Conservation (phyloP, 345 rosid genomes). For the Eutrema japonicum region DNA sequence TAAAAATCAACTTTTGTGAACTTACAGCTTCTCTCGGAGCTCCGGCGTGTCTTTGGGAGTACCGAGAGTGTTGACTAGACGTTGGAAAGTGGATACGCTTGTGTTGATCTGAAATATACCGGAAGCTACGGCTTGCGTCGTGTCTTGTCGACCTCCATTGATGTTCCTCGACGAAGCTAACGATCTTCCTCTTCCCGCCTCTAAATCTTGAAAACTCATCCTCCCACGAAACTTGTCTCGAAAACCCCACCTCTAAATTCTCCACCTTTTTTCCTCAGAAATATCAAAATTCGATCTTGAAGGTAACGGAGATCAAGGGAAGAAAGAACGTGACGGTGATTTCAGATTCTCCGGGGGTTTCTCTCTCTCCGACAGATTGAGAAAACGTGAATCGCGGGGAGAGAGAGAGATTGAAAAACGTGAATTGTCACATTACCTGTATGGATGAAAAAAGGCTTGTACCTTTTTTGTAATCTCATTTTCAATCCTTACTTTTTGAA, state of each 20-base stretch:
- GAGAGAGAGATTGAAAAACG: constrained; percentile 21
- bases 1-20: not conserved
- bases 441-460: constrained; percentile 21
- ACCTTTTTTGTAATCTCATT: not conserved
- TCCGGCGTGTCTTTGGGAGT: constrained; percentile 96
- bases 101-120: constrained; percentile 97
- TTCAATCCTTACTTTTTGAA: constrained; percentile 1
- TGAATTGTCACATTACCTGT: constrained; percentile 40
- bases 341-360: not conserved
- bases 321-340: constrained; percentile 18
- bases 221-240: constrained; percentile 30
- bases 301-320: constrained; percentile 19
- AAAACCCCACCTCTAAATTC: constrained; percentile 31
- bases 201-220: constrained; percentile 98
- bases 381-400: constrained; percentile 38
- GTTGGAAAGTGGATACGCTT: constrained; percentile 77
- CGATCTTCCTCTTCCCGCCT: constrained; percentile 62
- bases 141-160: constrained; percentile 66
- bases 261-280: not conserved
- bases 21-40: constrained; percentile 95
- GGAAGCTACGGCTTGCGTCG: constrained; percentile 88
- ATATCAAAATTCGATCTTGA: constrained; percentile 5
- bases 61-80: constrained; percentile 92
- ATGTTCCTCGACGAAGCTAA: constrained; percentile 49
- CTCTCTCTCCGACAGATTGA: constrained; percentile 30